Percentiles rank a stretch among this genome's conserved stretches.
Conservation (phyloP, 129 eudicot species). For the Pulicaria dysenterica region DNA sequence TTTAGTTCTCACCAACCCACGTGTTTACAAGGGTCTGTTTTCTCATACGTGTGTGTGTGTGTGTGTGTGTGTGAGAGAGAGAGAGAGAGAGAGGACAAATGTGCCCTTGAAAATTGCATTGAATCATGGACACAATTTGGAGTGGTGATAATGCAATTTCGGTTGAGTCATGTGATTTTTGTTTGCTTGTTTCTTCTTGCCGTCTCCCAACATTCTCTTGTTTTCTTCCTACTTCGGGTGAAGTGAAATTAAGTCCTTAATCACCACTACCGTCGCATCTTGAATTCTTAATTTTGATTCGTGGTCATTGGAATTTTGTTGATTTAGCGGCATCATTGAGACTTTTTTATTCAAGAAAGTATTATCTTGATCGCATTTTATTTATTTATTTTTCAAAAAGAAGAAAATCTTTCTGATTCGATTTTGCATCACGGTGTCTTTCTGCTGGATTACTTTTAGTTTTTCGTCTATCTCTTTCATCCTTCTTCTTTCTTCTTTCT, state of each 20-base stretch:
- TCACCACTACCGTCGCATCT: constrained; percentile 25
- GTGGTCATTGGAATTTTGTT: constrained; percentile 9
- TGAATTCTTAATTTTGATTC: constrained; percentile 22
- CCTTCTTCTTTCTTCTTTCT: constrained; percentile 31
- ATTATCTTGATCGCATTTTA: neutral
- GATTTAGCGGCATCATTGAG: constrained; percentile 28
- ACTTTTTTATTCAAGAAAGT: constrained; percentile 16
- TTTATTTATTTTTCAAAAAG: constrained; percentile 5
- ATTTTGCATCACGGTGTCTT: constrained; percentile 29
- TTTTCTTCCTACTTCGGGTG: constrained; percentile 33
- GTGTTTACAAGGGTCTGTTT: constrained; percentile 18
- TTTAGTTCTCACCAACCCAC: constrained; percentile 33
- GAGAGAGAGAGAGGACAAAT: constrained; percentile 14
- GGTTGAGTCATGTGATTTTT: constrained; percentile 53
- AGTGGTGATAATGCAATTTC: neutral
- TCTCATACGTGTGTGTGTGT: neutral
- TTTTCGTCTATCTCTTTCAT: constrained; percentile 21
- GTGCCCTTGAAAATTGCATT: constrained; percentile 20
- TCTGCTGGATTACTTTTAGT: constrained; percentile 28
- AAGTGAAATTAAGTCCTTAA: constrained; percentile 19
- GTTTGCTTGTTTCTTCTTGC: constrained; percentile 36
- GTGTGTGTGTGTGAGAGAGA: neutral
- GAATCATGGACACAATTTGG: neutral
- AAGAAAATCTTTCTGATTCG: constrained; percentile 22
- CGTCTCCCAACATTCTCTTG: constrained; percentile 48